Evolutionary conservation across 179 eudicot species (phyloP), one percentile per base, ranked within the genome.

Genomic region (Drosera spatulata): DNA sequence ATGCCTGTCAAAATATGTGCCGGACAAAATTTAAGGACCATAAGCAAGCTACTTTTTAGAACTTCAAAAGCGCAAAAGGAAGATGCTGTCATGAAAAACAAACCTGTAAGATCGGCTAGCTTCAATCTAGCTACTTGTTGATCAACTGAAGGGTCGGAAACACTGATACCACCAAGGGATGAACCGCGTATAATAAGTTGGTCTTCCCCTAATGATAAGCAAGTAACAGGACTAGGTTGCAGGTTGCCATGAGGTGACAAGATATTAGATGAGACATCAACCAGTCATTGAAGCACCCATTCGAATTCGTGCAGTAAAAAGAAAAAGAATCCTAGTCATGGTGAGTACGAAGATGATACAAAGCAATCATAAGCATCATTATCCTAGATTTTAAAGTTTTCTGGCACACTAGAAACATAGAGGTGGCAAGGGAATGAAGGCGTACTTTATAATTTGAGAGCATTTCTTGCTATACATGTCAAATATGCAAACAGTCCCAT

Each of bases 381-480:
- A n/a, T n/a, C n/a, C n/a, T n/a, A n/a, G n/a, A n/a, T n/a, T n/a
- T n/a, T n/a, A n/a, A n/a, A n/a, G n/a, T n/a, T n/a, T n/a, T n/a
- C n/a, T n/a, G n/a, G n/a, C n/a, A n/a, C n/a, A n/a, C n/a, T n/a
- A n/a, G n/a, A n/a, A n/a, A n/a, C n/a, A n/a, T n/a, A n/a, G n/a
- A n/a, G n/a, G n/a, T n/a, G n/a, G n/a, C n/a, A n/a, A 54, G 6
- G 2, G 2, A 4, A 38, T 11, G 39, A 10, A 7, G 2, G 4
- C 7, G 43, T 80, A 87, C 97, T 84, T 81, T 33, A 90, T 65
- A 53, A 90, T 90, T 69, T 74, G 89, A 60, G 97, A 82, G 66
- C 85, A 82, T 37, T 74, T 81, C 67, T 68, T 75, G 72, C 95
- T 83, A 71, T 90, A 90, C 95, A 90, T 85, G 71, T 90, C 97